A percentile compares a stretch with the other conserved stretches of the same genome.
Evolutionary conservation across 1,139 yeast species (phyloP).

Genomic region (Kodamaea anthophila): DNA sequence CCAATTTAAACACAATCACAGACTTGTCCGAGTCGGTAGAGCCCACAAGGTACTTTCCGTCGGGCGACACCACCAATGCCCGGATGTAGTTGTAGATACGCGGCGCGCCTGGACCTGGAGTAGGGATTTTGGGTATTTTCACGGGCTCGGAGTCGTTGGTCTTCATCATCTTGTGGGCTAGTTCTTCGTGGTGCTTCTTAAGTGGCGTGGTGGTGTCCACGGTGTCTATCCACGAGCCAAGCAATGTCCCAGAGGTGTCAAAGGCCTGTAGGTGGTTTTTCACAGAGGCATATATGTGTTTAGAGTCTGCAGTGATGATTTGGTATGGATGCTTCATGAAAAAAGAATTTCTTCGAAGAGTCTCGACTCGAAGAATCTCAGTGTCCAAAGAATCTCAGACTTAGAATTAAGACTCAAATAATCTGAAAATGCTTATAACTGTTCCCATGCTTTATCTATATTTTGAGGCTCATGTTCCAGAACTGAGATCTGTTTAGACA

Average conservation of each 20-base stretch:
- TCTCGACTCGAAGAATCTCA: no score
- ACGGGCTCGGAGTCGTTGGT: conserved; percentile 3
- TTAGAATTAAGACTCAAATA: no score
- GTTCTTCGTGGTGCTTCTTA: conserved; percentile 42
- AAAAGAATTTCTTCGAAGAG: conserved; percentile 2
- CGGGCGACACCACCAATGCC: conserved; percentile 46
- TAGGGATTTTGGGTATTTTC: conserved; percentile 44
- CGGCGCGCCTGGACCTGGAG: conserved; percentile 65
- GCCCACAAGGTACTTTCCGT: conserved; percentile 53
- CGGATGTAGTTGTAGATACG: conserved; percentile 65
- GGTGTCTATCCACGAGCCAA: conserved; percentile 56
- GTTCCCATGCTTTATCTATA: no score
- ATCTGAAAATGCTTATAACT: no score
- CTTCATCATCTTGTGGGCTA: conserved; percentile 18
- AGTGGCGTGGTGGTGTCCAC: conserved; percentile 36
- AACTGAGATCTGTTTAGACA: no score
- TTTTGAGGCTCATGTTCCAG: no score
- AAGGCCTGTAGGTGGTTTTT: conserved; percentile 54
- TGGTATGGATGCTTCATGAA: conserved; percentile 68
- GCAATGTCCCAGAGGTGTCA: conserved; percentile 26
- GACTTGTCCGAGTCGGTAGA: conserved; percentile 84
- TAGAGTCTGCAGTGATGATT: conserved; percentile 42
- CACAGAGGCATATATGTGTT: conserved; percentile 47
- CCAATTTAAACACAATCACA: conserved; percentile 53
- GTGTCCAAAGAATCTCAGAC: no score